These are phyloP conservation scores for Phlebiopsis gigantea DNA, from an alignment of 768 basidiomycete species.

Conservation along the genomic window DNA sequence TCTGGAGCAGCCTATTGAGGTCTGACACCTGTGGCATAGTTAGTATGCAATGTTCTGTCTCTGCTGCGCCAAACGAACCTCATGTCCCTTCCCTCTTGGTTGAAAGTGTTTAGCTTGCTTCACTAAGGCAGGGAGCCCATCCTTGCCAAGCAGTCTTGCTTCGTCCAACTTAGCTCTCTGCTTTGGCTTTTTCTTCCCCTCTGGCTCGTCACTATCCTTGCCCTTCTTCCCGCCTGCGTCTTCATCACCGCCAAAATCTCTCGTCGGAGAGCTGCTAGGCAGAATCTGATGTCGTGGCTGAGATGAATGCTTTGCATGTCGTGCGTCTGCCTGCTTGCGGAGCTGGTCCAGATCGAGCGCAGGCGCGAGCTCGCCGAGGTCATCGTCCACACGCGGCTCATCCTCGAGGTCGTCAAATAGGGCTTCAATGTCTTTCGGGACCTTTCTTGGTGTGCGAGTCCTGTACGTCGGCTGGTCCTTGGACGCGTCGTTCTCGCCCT, in stretches of 20 bases:
- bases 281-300: constrained; percentile 42
- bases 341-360: constrained; percentile 49
- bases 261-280: constrained; percentile 45
- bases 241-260: constrained; percentile 26
- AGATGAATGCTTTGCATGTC: constrained; percentile 29
- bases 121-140: constrained; percentile 79
- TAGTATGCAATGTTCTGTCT: background rate
- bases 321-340: constrained; percentile 49
- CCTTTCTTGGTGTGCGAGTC: constrained; percentile 16
- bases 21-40: constrained; percentile 56
- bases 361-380: constrained; percentile 36
- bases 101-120: constrained; percentile 74
- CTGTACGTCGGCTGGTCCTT: constrained; percentile 14
- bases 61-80: constrained; percentile 44
- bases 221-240: constrained; percentile 23
- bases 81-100: constrained; percentile 85
- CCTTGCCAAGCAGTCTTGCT: constrained; percentile 59
- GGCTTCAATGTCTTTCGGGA: constrained; percentile 31
- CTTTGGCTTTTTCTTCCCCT: constrained; percentile 40
- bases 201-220: constrained; percentile 19
- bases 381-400: constrained; percentile 39
- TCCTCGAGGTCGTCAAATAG: constrained; percentile 42
- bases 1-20: constrained; percentile 69
- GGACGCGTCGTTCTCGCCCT: constrained; percentile 34
- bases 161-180: constrained; percentile 67